These are phyloP conservation scores for Skeletonema grethae DNA, from an alignment of 108 stramenopile genomes.

Conservation along the genomic window DNA sequence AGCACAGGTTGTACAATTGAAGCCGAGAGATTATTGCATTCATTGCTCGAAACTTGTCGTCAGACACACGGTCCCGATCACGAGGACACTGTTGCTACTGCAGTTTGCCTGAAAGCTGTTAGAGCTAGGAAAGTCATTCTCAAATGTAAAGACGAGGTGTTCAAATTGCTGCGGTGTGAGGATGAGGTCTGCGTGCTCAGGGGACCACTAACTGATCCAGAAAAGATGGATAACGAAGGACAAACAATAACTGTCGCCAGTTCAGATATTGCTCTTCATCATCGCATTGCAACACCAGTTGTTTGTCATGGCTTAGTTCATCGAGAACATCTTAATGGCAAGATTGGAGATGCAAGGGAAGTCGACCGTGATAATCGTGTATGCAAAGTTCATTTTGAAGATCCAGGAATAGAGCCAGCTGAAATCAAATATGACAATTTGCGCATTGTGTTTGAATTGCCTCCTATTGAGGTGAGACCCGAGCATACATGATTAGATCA, in stretches of 20 bases:
- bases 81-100: background rate
- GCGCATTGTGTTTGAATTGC: constrained; percentile 13
- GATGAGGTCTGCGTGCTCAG: background rate
- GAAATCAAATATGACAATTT: constrained; percentile 1
- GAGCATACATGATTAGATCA: too few species aligned
- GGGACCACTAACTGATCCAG: background rate
- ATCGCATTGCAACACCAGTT: constrained; percentile 4
- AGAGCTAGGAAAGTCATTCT: too few species aligned
- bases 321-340: constrained; percentile 3
- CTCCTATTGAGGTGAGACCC: background rate
- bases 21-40: constrained; percentile 12
- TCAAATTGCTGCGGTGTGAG: constrained; percentile 12
- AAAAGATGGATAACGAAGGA: too few species aligned
- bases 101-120: too few species aligned
- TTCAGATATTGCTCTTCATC: background rate
- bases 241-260: background rate
- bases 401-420: background rate
- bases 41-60: background rate
- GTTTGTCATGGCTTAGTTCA: constrained; percentile 11
- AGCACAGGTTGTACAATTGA: background rate
- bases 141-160: background rate
- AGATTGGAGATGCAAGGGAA: constrained; percentile 3
- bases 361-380: background rate
- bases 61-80: constrained; percentile 12
- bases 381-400: constrained; percentile 2